Evolutionary conservation across 2,329 filamentous ascomycete species (phyloP), one percentile per base, ranked within the genome.

Genomic region (Penicillium sp.): DNA sequence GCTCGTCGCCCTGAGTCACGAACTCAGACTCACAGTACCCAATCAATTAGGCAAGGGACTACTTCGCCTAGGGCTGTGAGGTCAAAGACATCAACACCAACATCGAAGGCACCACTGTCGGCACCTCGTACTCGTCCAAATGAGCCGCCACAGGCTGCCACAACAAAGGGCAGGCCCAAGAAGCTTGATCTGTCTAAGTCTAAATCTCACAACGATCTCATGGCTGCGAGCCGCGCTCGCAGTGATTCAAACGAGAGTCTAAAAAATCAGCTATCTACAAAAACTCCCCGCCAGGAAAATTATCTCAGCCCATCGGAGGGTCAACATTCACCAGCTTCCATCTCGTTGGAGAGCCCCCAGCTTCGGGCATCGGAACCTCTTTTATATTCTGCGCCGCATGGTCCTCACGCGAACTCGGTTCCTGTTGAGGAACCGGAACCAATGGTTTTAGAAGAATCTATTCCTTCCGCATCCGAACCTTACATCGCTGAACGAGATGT

Each of bases 301-400:
- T 52, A 51, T 11, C 49, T 81, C 3, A 77, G 77, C 48, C 79
- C 81, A 27, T 81, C 80, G 58, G 81, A 83, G 65, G 80, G 82
- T 57, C 79, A 79, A 1, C 77, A 79, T 49, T 74, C 67, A 2
- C 67, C 63, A 40, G 51, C 53, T 16, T 53, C 60, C 19, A 23
- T 60, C 10, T 42, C 60, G 19, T 39, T 65, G 39, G 64, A 63
- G 38, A 66, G 64, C 16, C 62, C 62, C 19, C 58, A 55, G 2
- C 56, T 65, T 38, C 43, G 53, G 42, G 54, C 57, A 18, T 59
- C 60, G 11, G 57, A 60, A 6, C 43, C 36, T 29, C 29, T 49
- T 30, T 19, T 49, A 7, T 38, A 51, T 10, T 46, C 53, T 16
- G 49, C 42, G 7, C 30, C 35, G 3, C 5, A 44, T 57, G 39